phyloP scores from a whole-genome alignment of 2,329 filamentous ascomycete genomes.

The Drechslerella dactyloides region DNA sequence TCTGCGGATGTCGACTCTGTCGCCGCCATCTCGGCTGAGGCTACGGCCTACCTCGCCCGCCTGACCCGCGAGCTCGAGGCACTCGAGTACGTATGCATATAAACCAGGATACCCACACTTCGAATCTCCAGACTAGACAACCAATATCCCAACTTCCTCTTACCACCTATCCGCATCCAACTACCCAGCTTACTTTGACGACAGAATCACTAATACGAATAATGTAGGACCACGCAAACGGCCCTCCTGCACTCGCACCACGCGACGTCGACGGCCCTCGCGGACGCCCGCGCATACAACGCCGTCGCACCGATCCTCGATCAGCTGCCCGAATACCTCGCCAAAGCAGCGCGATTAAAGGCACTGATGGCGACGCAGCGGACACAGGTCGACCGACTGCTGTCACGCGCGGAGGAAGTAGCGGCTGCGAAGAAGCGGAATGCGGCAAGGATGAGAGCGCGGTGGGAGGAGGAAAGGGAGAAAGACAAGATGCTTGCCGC shows the following conservation, averaged over 20 bases:
- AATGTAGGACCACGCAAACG: slow-evolving; percentile 33
- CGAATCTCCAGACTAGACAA: too few species aligned
- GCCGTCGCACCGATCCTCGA: slow-evolving; percentile 37
- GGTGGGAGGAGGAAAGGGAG: slow-evolving; percentile 40
- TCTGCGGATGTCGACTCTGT: slow-evolving; percentile 25
- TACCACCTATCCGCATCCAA: too few species aligned
- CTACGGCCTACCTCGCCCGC: slow-evolving; percentile 29
- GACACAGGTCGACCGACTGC: slow-evolving; percentile 37
- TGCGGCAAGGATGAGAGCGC: slow-evolving; percentile 13
- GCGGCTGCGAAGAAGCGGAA: slow-evolving; percentile 23
- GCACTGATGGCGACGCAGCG: slow-evolving; percentile 35
- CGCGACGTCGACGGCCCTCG: slow-evolving; percentile 38
- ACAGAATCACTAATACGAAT: background rate
- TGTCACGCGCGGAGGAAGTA: slow-evolving; percentile 23
- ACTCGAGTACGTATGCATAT: slow-evolving; percentile 44
- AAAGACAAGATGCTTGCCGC: slow-evolving; percentile 33
- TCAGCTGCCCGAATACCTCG: slow-evolving; percentile 25
- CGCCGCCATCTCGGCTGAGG: slow-evolving; percentile 27
- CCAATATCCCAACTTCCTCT: too few species aligned
- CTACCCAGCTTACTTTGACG: too few species aligned
- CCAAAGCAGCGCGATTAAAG: slow-evolving; percentile 32
- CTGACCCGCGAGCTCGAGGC: slow-evolving; percentile 22
- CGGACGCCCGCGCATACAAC: slow-evolving; percentile 40
- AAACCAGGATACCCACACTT: too few species aligned
- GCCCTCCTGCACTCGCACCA: slow-evolving; percentile 41